Conservation (phyloP, 1,284 basidiomycete genomes). For the Cryptococcus sp. region DNA sequence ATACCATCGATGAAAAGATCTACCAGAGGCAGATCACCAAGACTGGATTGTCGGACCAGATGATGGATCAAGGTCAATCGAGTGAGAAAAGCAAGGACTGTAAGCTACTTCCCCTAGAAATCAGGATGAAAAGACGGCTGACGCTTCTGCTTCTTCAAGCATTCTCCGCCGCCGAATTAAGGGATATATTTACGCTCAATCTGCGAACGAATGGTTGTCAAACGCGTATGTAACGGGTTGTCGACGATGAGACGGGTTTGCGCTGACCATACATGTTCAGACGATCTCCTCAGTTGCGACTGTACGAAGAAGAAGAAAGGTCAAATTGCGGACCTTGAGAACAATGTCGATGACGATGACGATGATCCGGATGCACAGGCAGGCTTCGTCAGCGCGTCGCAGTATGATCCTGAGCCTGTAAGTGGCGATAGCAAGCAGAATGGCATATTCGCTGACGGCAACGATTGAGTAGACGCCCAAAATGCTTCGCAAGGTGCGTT, state of each 20-base stretch:
- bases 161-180: constrained; percentile 86
- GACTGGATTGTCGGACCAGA: constrained; percentile 67
- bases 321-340: constrained; percentile 3
- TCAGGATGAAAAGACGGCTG: constrained; percentile 23
- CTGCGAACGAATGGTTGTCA: constrained; percentile 73
- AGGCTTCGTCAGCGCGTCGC: constrained; percentile 73
- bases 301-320: constrained; percentile 53
- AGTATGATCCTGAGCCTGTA: constrained; percentile 52
- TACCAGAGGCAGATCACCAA: constrained; percentile 87
- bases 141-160: constrained; percentile 52
- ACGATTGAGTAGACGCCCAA: constrained; percentile 30
- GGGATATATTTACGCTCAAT: constrained; percentile 88
- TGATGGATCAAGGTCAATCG: constrained; percentile 52
- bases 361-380: constrained; percentile 47
- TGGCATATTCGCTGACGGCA: constrained; percentile 4
- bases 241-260: background rate
- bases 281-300: constrained; percentile 70
- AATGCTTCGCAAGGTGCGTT: constrained; percentile 58
- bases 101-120: constrained; percentile 65
- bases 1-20: constrained; percentile 57
- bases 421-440: constrained; percentile 15
- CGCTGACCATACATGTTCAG: constrained; percentile 13
- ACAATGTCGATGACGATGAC: constrained; percentile 41
- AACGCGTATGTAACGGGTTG: constrained; percentile 61
- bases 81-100: constrained; percentile 63